Evolutionary conservation across 768 basidiomycete genomes (phyloP).

Genomic region (Suillus bovinus): DNA sequence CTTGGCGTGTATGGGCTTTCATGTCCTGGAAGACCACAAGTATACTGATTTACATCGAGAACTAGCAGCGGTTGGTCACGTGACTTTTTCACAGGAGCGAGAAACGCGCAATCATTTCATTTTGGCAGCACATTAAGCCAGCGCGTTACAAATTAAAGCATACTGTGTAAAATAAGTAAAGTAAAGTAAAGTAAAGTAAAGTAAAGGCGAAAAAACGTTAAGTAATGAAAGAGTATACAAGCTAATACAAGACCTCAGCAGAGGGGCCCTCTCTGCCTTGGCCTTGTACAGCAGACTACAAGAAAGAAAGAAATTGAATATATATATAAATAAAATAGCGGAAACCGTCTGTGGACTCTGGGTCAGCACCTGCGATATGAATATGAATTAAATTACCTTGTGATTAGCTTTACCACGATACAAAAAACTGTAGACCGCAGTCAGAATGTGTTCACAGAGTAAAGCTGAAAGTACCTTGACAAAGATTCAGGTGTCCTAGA

Average conservation of each 20-base stretch:
- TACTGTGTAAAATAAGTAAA: too few relatives aligned
- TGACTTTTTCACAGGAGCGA: too few relatives aligned
- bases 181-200: background rate
- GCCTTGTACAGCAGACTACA: background rate
- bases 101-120: too few relatives aligned
- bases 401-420: too few relatives aligned
- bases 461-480: too few relatives aligned
- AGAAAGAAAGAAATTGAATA: background rate
- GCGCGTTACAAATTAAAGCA: too few relatives aligned
- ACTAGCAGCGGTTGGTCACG: too few relatives aligned
- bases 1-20: conserved; percentile 61
- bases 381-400: background rate
- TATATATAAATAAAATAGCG: background rate
- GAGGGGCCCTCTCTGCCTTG: background rate
- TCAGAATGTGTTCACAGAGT: too few relatives aligned
- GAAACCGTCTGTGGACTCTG: background rate
- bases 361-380: background rate
- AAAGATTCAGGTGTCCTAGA: too few relatives aligned
- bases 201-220: background rate
- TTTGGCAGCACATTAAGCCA: too few relatives aligned
- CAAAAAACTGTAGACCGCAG: too few relatives aligned
- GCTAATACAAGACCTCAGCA: background rate
- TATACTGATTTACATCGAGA: too few relatives aligned
- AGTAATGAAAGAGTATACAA: background rate
- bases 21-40: conserved; percentile 59